phyloP scores from a whole-genome alignment of 345 rosid genomes.

The Punica granatum region DNA sequence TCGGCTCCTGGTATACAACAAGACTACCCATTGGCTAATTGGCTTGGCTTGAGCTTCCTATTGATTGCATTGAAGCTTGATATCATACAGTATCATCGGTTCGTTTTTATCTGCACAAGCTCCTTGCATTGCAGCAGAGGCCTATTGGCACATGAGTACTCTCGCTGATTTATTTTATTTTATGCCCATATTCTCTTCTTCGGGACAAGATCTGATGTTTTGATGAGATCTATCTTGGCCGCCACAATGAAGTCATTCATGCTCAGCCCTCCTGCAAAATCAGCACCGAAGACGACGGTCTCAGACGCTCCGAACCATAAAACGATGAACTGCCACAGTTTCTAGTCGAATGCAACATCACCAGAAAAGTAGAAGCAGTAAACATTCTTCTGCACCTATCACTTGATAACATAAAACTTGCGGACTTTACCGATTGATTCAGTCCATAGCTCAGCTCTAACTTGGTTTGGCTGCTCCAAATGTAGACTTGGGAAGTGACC shows the following conservation, averaged over 20 bases:
- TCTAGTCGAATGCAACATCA: neutral
- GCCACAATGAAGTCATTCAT: constrained; percentile 88
- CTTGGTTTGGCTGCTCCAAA: constrained; percentile 64
- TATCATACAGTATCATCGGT: neutral
- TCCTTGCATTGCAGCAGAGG: too few relatives aligned
- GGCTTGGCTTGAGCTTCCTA: too few relatives aligned
- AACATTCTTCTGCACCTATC: too few relatives aligned
- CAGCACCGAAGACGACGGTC: too few relatives aligned
- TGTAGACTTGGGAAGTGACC: constrained; percentile 81
- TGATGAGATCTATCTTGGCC: constrained; percentile 77
- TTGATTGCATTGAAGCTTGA: too few relatives aligned
- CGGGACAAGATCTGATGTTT: constrained; percentile 84
- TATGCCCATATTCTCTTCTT: constrained; percentile 83
- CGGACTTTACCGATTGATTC: constrained; percentile 57
- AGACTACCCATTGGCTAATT: neutral
- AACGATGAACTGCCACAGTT: neutral
- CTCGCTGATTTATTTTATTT: too few relatives aligned
- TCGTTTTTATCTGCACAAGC: too few relatives aligned
- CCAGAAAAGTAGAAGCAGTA: too few relatives aligned
- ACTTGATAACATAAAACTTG: neutral
- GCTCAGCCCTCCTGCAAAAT: constrained; percentile 70
- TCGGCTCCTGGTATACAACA: too few relatives aligned
- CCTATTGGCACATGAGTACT: too few relatives aligned
- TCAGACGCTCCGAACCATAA: too few relatives aligned
- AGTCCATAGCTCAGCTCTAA: constrained; percentile 83